Evolutionary conservation across 2,329 filamentous ascomycete species (phyloP), one percentile per base, ranked within the genome.

Genomic region (Pseudohalonectria lignicola): DNA sequence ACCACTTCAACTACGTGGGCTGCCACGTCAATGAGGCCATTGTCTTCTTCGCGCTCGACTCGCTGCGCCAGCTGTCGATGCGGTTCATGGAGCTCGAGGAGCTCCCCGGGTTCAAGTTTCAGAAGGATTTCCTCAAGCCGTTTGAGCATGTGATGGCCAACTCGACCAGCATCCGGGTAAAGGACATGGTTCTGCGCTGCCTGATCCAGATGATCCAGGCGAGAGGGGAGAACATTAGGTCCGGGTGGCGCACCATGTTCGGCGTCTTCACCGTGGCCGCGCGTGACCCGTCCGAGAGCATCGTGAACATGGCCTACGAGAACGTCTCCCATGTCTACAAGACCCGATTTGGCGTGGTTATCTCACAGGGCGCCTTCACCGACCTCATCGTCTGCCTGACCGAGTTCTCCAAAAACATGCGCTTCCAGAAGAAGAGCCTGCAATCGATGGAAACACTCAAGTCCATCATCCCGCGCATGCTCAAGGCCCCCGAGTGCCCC

Each of bases 201-300:
- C 67, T 99, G 43, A 93, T 95, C 40, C 93, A 99, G 60, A 98
- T 99, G 93, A 94, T 98, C 34, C 92, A 98, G 62, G 88, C 90
- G 23, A 76, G 86, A 41, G 93, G 93, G 5, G 84, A 95, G 59
- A 96, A 96, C 49, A 98, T 99, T 53, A 81, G 90, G 37, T 95
- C 88, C 29, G 92, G 92, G 5, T 99, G 92, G 92, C 82, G 92
- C 55, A 96, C 93, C 16, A 98, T 99, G 90, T 96, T 99, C 60
- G 92, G 90, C 4, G 90, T 95, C 21, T 98, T 98, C 54, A 95
- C 90, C 1, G 87, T 96, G 28, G 92, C 93, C 20, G 92, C 93
- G 15, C 74, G 82, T 43, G 93, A 96, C 54, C 86, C 84, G 13
- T 88, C 94, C 54, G 92, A 98, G 65, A 82, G 79, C 45, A 95